phyloP scores from a whole-genome alignment of 371 early-diverging fungal genomes.

The Choanephora cucurbitarum region DNA sequence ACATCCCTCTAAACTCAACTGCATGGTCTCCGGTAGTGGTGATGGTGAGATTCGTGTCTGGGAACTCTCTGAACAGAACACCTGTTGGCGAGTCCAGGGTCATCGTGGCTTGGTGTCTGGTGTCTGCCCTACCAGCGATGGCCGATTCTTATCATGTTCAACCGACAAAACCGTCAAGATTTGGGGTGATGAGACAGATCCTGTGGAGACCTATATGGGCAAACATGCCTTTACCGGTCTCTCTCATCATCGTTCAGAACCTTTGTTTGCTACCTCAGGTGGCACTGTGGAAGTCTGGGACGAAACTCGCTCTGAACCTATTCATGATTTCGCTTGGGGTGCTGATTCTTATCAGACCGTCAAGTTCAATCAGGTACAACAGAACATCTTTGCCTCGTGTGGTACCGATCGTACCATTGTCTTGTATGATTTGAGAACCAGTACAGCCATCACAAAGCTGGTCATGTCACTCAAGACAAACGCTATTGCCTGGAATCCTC shows the following conservation, averaged over 20 bases:
- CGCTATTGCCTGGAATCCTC: slow-evolving; percentile 97
- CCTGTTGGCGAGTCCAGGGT: slow-evolving; percentile 73
- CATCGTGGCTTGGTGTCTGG: slow-evolving; percentile 86
- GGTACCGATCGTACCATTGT: slow-evolving; percentile 92
- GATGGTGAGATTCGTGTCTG: slow-evolving; percentile 94
- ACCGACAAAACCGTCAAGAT: slow-evolving; percentile 88
- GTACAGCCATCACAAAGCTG: slow-evolving; percentile 76
- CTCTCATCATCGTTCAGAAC: slow-evolving; percentile 81
- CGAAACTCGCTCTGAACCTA: slow-evolving; percentile 82
- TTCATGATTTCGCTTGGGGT: slow-evolving; percentile 87
- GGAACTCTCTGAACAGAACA: slow-evolving; percentile 73
- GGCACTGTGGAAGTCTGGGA: slow-evolving; percentile 93
- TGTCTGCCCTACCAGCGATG: slow-evolving; percentile 67
- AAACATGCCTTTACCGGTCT: slow-evolving; percentile 78
- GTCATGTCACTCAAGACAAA: slow-evolving; percentile 82
- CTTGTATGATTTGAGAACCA: slow-evolving; percentile 92
- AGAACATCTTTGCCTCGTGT: slow-evolving; percentile 85
- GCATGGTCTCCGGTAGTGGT: slow-evolving; percentile 87
- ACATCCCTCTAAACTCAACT: slow-evolving; percentile 81
- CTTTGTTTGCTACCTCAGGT: slow-evolving; percentile 87
- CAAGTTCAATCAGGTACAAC: slow-evolving; percentile 94
- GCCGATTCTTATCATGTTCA: slow-evolving; percentile 83
- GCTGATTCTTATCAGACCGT: slow-evolving; percentile 92
- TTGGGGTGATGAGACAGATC: slow-evolving; percentile 67
- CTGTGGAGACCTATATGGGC: slow-evolving; percentile 76